These are phyloP conservation scores for Gleditsia sinensis DNA, from an alignment of 306 rosid genomes.

Conservation along the genomic window DNA sequence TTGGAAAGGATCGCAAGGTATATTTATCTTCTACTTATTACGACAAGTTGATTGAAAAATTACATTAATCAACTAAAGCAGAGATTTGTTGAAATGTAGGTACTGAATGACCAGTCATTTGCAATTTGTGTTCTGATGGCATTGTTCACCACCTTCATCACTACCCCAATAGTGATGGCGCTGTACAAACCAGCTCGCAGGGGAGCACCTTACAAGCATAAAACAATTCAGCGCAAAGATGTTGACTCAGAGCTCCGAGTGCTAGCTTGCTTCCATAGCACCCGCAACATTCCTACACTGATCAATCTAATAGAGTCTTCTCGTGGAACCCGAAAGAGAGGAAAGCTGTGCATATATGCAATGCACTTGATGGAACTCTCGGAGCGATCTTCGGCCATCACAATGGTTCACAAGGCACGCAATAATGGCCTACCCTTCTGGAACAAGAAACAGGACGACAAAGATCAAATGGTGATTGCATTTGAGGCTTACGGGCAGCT, in stretches of 20 bases:
- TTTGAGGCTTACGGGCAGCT: slow-evolving; percentile 65
- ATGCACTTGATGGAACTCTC: slow-evolving; percentile 85
- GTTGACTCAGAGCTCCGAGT: slow-evolving; percentile 55
- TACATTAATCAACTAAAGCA: background rate
- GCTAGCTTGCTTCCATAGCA: slow-evolving; percentile 72
- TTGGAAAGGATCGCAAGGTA: slow-evolving; percentile 83
- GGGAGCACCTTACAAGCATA: slow-evolving; percentile 72
- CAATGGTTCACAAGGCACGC: slow-evolving; percentile 79
- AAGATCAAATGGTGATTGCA: slow-evolving; percentile 63
- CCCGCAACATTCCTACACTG: slow-evolving; percentile 60
- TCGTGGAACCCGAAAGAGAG: slow-evolving; percentile 55
- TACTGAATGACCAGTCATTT: slow-evolving; percentile 71
- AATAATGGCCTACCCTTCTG: slow-evolving; percentile 72
- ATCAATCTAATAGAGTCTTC: slow-evolving; percentile 69
- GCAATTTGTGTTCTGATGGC: slow-evolving; percentile 78
- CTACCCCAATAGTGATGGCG: slow-evolving; percentile 72
- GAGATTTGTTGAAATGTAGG: slow-evolving; percentile 37
- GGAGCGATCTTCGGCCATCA: slow-evolving; percentile 73
- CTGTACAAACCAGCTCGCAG: slow-evolving; percentile 67
- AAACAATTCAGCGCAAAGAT: slow-evolving; percentile 48
- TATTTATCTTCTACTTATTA: background rate
- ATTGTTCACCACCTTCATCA: slow-evolving; percentile 71
- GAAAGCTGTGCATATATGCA: slow-evolving; percentile 66
- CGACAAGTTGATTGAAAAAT: no score
- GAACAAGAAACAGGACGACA: slow-evolving; percentile 48